A percentile compares a stretch with the other conserved stretches of the same genome.
phyloP scores from a whole-genome alignment of 169 alveolate species.

The Plasmodium relictum region DNA sequence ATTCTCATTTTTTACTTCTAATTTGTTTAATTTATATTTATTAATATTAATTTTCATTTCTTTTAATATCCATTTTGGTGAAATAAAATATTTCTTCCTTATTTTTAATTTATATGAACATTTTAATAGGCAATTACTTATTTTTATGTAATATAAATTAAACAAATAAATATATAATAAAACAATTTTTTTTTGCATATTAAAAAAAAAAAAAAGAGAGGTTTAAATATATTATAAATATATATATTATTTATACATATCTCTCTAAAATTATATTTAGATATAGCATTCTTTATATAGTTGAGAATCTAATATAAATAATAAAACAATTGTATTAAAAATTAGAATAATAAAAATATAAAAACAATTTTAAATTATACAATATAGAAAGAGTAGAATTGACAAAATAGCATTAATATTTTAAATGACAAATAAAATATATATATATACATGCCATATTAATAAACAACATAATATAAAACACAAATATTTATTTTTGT shows the following conservation, averaged over 20 bases:
- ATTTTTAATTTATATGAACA: background rate
- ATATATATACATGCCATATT: too few relatives aligned
- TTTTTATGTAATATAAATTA: slow-evolving; percentile 1
- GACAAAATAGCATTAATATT: too few relatives aligned
- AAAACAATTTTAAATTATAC: too few relatives aligned
- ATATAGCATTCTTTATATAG: too few relatives aligned
- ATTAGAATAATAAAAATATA: too few relatives aligned
- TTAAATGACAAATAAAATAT: too few relatives aligned
- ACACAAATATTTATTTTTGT: too few relatives aligned
- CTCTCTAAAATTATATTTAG: background rate
- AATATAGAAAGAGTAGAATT: too few relatives aligned
- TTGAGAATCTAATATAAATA: too few relatives aligned
- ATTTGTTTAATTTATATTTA: background rate
- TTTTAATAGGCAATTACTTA: background rate
- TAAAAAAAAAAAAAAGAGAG: background rate
- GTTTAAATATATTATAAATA: background rate
- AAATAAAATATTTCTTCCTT: background rate
- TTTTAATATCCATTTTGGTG: slow-evolving; percentile 12
- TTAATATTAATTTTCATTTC: background rate
- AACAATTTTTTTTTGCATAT: slow-evolving; percentile 14
- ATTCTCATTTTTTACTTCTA: background rate
- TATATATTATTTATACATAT: background rate
- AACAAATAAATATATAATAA: slow-evolving; percentile 32
- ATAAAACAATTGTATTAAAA: too few relatives aligned
- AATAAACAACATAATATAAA: too few relatives aligned